These are phyloP conservation scores for Echites panduratus DNA, from an alignment of 257 asterid genomes.

Conservation along the genomic window DNA sequence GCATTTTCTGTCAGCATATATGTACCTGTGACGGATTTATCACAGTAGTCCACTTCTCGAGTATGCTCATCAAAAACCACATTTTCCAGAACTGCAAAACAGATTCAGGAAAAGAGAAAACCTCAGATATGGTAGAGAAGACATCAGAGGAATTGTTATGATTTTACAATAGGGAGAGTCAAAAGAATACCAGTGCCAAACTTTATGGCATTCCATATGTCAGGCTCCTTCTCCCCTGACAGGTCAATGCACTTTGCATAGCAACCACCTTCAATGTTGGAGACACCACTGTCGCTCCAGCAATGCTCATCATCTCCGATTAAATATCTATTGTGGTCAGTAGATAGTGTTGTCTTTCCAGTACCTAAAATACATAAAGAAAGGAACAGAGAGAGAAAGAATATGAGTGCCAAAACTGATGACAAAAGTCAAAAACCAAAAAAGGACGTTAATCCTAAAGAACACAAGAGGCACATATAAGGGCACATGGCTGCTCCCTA, in stretches of 20 bases:
- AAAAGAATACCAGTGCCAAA: constrained; percentile 63
- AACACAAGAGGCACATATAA: constrained; percentile 7
- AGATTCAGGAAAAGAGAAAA: background rate
- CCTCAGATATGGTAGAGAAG: background rate
- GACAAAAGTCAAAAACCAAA: background rate
- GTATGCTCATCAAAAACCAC: constrained; percentile 89
- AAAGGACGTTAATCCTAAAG: constrained; percentile 5
- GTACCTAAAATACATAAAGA: constrained; percentile 48
- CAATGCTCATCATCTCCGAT: constrained; percentile 99
- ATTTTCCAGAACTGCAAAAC: constrained; percentile 64
- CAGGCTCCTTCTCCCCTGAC: constrained; percentile 88
- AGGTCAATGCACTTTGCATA: constrained; percentile 92
- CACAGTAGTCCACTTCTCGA: constrained; percentile 79
- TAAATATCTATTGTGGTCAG: constrained; percentile 76
- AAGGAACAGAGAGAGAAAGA: constrained; percentile 7
- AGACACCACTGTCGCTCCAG: constrained; percentile 88
- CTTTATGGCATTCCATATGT: constrained; percentile 93
- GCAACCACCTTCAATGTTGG: constrained; percentile 96
- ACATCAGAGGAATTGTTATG: background rate
- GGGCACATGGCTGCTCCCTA: constrained; percentile 19
- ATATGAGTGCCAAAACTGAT: background rate
- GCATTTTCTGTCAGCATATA: background rate
- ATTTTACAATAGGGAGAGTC: background rate
- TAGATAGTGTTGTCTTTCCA: constrained; percentile 88
- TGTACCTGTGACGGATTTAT: constrained; percentile 87